These are phyloP conservation scores for Tetragonia tetragonoides DNA, from an alignment of 148 eudicot genomes.

Conservation along the genomic window DNA sequence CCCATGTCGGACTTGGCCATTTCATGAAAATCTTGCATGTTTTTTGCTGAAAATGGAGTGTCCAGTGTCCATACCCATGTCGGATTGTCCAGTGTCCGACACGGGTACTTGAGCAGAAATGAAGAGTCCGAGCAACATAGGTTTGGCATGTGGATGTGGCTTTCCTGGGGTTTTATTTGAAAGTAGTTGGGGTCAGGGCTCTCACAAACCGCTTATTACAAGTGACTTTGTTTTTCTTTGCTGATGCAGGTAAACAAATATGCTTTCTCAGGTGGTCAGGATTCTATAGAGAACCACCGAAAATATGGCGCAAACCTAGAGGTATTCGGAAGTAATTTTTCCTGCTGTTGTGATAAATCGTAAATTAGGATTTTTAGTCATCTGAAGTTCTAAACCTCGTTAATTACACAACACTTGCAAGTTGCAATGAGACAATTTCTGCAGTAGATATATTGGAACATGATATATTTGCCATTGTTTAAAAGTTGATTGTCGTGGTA, in stretches of 20 bases:
- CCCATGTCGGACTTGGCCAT: too few species aligned
- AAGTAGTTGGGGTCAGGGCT: not conserved
- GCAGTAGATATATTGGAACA: not conserved
- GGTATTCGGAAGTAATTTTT: constrained; percentile 36
- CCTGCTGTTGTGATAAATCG: constrained; percentile 3
- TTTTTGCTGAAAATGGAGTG: too few species aligned
- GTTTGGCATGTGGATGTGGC: not conserved
- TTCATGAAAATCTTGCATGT: too few species aligned
- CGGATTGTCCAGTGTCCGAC: too few species aligned
- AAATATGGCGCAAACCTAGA: constrained; percentile 90
- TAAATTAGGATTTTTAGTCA: not conserved
- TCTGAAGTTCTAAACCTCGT: not conserved
- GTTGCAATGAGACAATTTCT: not conserved
- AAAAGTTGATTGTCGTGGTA: not conserved
- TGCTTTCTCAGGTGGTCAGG: constrained; percentile 99
- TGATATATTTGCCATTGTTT: constrained; percentile 3
- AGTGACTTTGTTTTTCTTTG: not conserved
- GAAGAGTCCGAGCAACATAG: too few species aligned
- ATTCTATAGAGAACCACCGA: constrained; percentile 83
- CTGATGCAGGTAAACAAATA: constrained; percentile 69
- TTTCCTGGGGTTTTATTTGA: not conserved
- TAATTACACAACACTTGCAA: not conserved
- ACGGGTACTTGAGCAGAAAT: too few species aligned
- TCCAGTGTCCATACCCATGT: too few species aligned
- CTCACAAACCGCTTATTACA: not conserved